Percentiles rank a stretch among this genome's conserved stretches.
Evolutionary conservation across 495 filamentous ascomycete species (phyloP).

Genomic region (Xylaria longipes): DNA sequence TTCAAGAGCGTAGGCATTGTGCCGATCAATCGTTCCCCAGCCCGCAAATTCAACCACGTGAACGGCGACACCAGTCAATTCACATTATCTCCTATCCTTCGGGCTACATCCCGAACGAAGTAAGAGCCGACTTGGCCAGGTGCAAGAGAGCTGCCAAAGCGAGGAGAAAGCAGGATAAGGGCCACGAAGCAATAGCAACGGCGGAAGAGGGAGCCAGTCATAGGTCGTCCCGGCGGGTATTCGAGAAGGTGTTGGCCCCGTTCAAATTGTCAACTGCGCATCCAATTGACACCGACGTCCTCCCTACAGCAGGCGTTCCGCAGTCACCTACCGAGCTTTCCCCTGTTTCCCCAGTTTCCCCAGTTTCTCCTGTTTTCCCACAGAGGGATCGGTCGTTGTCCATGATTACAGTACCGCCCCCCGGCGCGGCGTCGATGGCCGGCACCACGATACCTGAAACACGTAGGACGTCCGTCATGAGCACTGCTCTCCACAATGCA

Average conservation of each 20-base stretch:
- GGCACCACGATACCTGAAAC: conserved; percentile 36
- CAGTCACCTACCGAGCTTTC: conserved; percentile 24
- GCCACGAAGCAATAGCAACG: conserved; percentile 30
- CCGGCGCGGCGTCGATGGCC: conserved; percentile 35
- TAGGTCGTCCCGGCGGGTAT: conserved; percentile 39
- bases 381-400: conserved; percentile 27
- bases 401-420: conserved; percentile 36
- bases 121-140: conserved; percentile 44
- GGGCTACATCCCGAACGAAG: conserved; percentile 56
- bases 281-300: conserved; percentile 26
- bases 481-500: conserved; percentile 30
- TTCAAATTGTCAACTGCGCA: conserved; percentile 38
- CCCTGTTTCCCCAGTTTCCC: conserved; percentile 1
- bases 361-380: conserved; percentile 11
- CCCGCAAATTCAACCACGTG: conserved; percentile 57
- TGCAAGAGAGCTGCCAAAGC: conserved; percentile 30
- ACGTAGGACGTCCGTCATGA: conserved; percentile 32
- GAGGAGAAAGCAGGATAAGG: conserved; percentile 42
- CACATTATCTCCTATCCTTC: conserved; percentile 62
- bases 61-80: conserved; percentile 60
- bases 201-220: conserved; percentile 33
- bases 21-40: conserved; percentile 46
- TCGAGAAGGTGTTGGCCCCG: conserved; percentile 51
- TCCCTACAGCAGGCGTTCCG: conserved; percentile 14
- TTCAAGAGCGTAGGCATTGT: conserved; percentile 41